Evolutionary conservation across 1,284 basidiomycete genomes (phyloP), one percentile per base, ranked within the genome.

Genomic region (Apiotrichum porosum): DNA sequence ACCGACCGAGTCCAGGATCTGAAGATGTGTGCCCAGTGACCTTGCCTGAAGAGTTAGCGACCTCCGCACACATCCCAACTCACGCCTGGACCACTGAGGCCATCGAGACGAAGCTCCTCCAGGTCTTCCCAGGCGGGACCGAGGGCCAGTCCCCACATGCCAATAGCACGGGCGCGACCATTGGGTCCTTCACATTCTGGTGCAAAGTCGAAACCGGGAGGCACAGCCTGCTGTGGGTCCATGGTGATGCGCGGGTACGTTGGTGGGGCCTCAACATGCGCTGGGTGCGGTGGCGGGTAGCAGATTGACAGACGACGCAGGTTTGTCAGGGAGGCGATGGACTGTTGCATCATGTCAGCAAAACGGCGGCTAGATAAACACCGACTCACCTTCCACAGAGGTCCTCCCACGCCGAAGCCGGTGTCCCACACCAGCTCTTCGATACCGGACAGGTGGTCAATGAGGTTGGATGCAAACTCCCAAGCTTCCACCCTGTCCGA

Each of bases 121-220:
- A 66, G 49, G 22, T 51, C 37, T 19, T 60, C 57, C 63, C 63
- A 66, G 2, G 52, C 61, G 14, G 26, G 22, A 6, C 63, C 63
- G n/a, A 65, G 42, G 1, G 49, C 49, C 3, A 41, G 41, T 1
- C 49, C 53, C 6, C 46, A 40, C 9, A 39, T 36, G 14, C 53
- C 53, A 9, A 49, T 36, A 6, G 49, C 53, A 3, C 46, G 46
- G n/a, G 44, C 39, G 2, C 40, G 45, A 6, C 22, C 19, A n/a
- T n/a, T n/a, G n/a, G n/a, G n/a, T 1, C 19, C 14, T 5, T 42
- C 45, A 4, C 6, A 22, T 4, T 30, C 8, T 17, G 18, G n/a
- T 12, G 21, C 10, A 6, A 19, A 21, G n/a, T 47, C 47, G 19
- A 34, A 34, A 4, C 47, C 48, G 2, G 40, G 43, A 0, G 40